Base-by-base conservation (phyloP, 345 rosid species). In the Draba incana region DNA sequence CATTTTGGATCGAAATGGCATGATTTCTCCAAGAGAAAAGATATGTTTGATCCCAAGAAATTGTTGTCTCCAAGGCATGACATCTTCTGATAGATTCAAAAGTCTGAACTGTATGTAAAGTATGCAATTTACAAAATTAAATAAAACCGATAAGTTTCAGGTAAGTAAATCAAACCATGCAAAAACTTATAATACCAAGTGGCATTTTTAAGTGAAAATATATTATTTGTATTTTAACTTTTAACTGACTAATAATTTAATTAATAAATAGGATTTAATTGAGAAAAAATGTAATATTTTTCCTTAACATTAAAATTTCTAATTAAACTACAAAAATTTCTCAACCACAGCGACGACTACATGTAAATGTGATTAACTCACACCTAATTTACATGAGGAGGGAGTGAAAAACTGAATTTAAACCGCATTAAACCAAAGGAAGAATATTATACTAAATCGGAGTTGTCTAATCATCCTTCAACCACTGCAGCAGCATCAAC, bases 1-100 rank as follows among this genome's bases (percentile, higher is more conserved):
- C 96, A 93, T 78, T 90, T 88, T 64, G 97, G 96, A 13, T 67
- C 95, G 2, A 93, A 86, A 78, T 93, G 97, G 97, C 16, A 10
- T 14, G 71, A 49, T 39, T 88, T 88, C 51, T 46, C 31, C 1
- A 70, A 76, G 30, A 81, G 81, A 47, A 93, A 93, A 78, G 46
- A 49, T n/a, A 53, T 37, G 43, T 90, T 83, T 80, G 98, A 93
- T 84, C 98, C 97, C 2, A 88, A 84, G 75, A 79, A 57, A 81
- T 54, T 90, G 41, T 57, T 90, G 6, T 83, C 97, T 13, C 97
- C 98, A 0, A 97, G 98, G 23, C 98, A 93, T 49, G 77, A 69
- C 51, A 88, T 90, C 68, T 93, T 93, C 83, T 74, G 43, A 71
- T 51, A 13, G 2, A 42, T 12, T 37, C 10, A 10, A 54, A 54